phyloP scores from a whole-genome alignment of 2,329 filamentous ascomycete species.

The Clonostachys rhizophaga region DNA sequence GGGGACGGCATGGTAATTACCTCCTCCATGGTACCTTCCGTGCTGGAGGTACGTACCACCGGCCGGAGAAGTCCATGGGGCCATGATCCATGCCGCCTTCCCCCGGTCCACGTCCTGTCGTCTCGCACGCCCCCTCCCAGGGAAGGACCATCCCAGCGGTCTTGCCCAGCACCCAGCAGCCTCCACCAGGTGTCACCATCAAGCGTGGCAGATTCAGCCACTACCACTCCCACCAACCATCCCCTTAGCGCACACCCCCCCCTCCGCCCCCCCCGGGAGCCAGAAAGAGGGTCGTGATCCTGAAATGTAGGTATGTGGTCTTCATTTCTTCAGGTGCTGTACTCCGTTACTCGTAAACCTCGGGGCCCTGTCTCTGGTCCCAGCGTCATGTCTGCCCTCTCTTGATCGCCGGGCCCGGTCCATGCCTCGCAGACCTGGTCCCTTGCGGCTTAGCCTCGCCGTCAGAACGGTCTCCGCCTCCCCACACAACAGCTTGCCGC shows the following conservation, averaged over 20 bases:
- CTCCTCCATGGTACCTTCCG: no score
- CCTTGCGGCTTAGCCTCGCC: constrained; percentile 16
- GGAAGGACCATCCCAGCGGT: no score
- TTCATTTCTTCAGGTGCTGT: background rate
- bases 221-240: background rate
- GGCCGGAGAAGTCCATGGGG: no score
- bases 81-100: no score
- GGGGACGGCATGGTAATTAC: no score
- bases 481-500: constrained; percentile 5
- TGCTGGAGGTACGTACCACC: no score
- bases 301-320: background rate
- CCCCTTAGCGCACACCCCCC: background rate
- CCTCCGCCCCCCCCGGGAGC: background rate
- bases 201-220: constrained; percentile 1
- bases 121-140: background rate
- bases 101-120: background rate
- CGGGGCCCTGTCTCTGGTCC: background rate
- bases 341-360: background rate
- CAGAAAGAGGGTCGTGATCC: background rate
- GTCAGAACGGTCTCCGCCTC: constrained; percentile 19
- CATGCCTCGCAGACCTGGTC: constrained; percentile 20
- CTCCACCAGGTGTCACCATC: constrained; percentile 1
- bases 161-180: background rate
- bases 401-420: constrained; percentile 17
- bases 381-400: background rate